Evolutionary conservation across 805 yeast genomes (phyloP).

Genomic region (Candida caryicola): DNA sequence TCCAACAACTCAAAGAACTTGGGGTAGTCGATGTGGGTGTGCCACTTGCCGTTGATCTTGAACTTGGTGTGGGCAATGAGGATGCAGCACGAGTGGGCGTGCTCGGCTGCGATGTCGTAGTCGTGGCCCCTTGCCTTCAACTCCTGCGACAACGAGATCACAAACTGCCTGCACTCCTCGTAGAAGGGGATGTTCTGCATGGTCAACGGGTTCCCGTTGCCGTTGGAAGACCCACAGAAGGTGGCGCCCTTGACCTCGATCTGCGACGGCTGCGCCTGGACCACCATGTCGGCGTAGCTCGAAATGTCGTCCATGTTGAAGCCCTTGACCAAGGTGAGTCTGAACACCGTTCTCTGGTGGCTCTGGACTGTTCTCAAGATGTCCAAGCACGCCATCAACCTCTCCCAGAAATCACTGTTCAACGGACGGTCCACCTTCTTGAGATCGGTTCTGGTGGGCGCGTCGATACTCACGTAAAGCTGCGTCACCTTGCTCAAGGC

Average conservation of each 20-base stretch:
- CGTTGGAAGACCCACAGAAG: constrained; percentile 84
- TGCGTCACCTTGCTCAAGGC: constrained; percentile 78
- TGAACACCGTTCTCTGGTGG: constrained; percentile 86
- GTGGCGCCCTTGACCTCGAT: constrained; percentile 95
- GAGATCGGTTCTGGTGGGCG: constrained; percentile 78
- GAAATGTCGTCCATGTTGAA: constrained; percentile 79
- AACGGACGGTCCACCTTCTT: constrained; percentile 86
- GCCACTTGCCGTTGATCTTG: constrained; percentile 71
- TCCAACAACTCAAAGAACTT: constrained; percentile 69
- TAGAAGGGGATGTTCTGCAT: constrained; percentile 96
- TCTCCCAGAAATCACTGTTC: constrained; percentile 89
- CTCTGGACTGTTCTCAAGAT: constrained; percentile 68
- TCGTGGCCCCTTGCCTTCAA: constrained; percentile 62
- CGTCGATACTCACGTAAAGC: constrained; percentile 89
- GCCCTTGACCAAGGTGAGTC: constrained; percentile 88
- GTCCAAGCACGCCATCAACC: constrained; percentile 76
- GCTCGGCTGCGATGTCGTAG: constrained; percentile 90
- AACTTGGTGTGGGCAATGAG: constrained; percentile 75
- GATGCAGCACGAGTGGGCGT: constrained; percentile 92
- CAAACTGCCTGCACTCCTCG: constrained; percentile 82
- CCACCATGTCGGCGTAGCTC: constrained; percentile 86
- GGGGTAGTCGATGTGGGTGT: constrained; percentile 83
- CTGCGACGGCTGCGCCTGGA: constrained; percentile 76
- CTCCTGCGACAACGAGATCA: constrained; percentile 57
- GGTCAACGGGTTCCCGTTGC: constrained; percentile 83